Base-by-base conservation (phyloP, 495 filamentous ascomycete species). In the Aspergillus taichungensis region DNA sequence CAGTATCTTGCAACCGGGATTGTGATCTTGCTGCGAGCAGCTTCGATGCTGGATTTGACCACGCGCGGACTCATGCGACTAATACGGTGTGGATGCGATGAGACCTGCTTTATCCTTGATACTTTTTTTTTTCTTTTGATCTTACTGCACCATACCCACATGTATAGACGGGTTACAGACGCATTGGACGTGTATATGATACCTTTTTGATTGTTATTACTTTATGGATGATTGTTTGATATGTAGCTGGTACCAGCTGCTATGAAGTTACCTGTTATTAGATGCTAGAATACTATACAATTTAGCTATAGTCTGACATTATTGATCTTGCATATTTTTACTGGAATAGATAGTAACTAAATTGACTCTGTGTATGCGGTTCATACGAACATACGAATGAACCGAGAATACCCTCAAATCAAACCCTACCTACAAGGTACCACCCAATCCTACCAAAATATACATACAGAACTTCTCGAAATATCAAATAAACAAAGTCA, bases 151-250 rank as follows among this genome's bases (percentile, higher is more conserved):
- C 44, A 24, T 46, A 34, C 29, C 33, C 42, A 34, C 30, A 40
- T 46, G 11, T 47, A 47, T 47, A 47, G 45, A 46, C 34, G 14
- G 45, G 45, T 29, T 34, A 39, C n/a, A 10, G 35, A 13, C 34
- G 36, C 45, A 24, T 41, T 50, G 41, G 46, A 54, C 49, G 55
- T 59, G 50, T 59, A 59, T 39, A 59, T 53, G 56, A 59, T 59
- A 59, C 54, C 56, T 55, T 40, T 46, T 45, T 33, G 33, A 41
- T 39, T 53, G 18, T 31, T 32, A 8, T 12, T 34, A 42, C 36
- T 47, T 35, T 32, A 31, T 29, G 51, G 37, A 40, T 40, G 14
- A 36, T 38, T 45, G 8, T 37, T 41, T 52, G 45, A 36, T 46
- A n/a, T n/a, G n/a, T 40, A 4, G 18, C 18, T 24, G 18, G 18